phyloP scores from a whole-genome alignment of 805 yeast genomes.

The Candida alai region DNA sequence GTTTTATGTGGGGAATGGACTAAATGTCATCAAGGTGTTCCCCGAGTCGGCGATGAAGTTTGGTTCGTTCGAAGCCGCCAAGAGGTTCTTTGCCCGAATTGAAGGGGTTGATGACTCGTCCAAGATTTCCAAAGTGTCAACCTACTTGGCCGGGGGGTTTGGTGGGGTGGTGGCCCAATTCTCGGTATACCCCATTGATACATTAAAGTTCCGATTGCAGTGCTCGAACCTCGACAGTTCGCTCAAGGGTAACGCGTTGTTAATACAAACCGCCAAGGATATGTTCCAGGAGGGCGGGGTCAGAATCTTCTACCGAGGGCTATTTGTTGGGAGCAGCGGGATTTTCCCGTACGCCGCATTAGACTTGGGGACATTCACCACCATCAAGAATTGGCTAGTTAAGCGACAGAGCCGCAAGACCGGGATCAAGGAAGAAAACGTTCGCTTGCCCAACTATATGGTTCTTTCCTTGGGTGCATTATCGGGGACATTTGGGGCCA shows the following conservation, averaged over 20 bases:
- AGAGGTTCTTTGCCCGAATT: conserved; percentile 62
- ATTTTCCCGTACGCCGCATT: conserved; percentile 97
- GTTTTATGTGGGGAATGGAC: conserved; percentile 93
- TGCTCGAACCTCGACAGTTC: conserved; percentile 77
- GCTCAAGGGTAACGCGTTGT: conserved; percentile 56
- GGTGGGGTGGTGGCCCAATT: conserved; percentile 95
- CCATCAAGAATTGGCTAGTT: conserved; percentile 74
- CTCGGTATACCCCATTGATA: conserved; percentile 92
- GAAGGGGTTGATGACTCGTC: conserved; percentile 74
- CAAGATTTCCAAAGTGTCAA: conserved; percentile 68
- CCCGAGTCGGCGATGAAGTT: conserved; percentile 98
- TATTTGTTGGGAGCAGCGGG: conserved; percentile 88
- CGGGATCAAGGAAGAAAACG: conserved; percentile 57
- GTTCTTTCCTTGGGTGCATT: conserved; percentile 92
- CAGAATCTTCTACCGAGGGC: conserved; percentile 77
- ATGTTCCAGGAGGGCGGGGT: conserved; percentile 82
- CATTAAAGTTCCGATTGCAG: conserved; percentile 88
- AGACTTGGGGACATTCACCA: conserved; percentile 89
- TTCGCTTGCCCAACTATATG: conserved; percentile 69
- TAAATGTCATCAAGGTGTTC: conserved; percentile 88
- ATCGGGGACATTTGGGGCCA: conserved; percentile 94
- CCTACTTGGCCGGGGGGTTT: conserved; percentile 90
- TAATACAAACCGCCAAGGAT: conserved; percentile 64
- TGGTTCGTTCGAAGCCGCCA: conserved; percentile 89
- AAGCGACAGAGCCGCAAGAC: conserved; percentile 54